These are phyloP conservation scores for Sicyos edulis DNA, from an alignment of 306 rosid genomes.

Conservation along the genomic window DNA sequence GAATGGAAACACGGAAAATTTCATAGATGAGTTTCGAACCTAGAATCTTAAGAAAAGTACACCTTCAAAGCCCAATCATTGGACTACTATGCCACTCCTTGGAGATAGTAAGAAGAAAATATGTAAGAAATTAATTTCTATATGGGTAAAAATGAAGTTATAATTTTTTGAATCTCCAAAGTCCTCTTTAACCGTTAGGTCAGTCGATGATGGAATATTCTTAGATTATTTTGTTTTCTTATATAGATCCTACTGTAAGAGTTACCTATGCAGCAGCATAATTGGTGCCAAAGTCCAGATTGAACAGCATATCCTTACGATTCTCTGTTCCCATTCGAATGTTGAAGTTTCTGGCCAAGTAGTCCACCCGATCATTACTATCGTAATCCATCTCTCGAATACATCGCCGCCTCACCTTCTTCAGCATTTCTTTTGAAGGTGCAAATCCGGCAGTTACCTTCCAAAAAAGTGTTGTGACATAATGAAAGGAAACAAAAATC, in stretches of 20 bases:
- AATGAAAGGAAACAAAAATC: conserved; percentile 5
- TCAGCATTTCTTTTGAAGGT: conserved; percentile 57
- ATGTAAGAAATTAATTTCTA: no score
- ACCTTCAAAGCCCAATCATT: no score
- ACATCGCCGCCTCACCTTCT: conserved; percentile 69
- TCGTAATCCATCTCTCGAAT: conserved; percentile 68
- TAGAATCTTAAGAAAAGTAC: no score
- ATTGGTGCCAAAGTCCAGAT: conserved; percentile 45
- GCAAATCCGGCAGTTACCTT: conserved; percentile 70
- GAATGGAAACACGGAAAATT: no score
- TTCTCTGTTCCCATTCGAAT: conserved; percentile 45
- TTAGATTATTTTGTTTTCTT: not conserved
- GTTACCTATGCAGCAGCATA: conserved; percentile 52
- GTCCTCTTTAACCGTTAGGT: no score
- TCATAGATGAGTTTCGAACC: no score
- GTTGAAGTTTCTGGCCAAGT: conserved; percentile 42
- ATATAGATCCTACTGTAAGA: not conserved
- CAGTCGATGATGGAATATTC: no score
- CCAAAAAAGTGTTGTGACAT: conserved; percentile 24
- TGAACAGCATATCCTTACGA: conserved; percentile 59
- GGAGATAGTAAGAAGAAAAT: no score
- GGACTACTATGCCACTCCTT: no score
- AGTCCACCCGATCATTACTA: conserved; percentile 44
- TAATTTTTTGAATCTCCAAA: no score
- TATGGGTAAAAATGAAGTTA: no score